Evolutionary conservation across 768 basidiomycete species (phyloP), one percentile per base, ranked within the genome.

Genomic region (Melanogaster broomeanus): DNA sequence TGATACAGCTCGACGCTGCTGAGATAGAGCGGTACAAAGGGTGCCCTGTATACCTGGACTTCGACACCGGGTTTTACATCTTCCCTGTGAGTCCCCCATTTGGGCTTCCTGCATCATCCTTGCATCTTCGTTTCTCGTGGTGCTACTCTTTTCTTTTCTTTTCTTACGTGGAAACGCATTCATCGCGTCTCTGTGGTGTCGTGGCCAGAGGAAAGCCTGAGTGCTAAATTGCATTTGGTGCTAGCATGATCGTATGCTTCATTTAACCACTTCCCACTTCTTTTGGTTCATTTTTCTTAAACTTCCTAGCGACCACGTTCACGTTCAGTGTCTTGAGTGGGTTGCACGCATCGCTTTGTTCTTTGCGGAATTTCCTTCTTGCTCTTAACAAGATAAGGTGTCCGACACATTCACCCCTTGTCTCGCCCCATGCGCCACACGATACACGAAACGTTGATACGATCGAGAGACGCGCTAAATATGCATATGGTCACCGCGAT

Each of bases 1-100:
- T 78, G 64, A 73, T 95, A 34, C 87, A 89, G 56, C 79, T 98
- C n/a, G 80, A 77, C 1, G 62, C 74, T 21, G 82, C 88, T 58
- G 92, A 95, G 64, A 84, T 77, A 0, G 74, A 77, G 8, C 52
- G 57, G 3, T 95, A 93, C 66, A 72, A 72, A 39, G 66, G 75
- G 6, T 77, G 77, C 50, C 87, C 88, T n/a, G 81, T 93, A 27
- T 73, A 90, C 31, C 64, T 95, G 53, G 81, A 94, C 67, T 86
- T 88, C 48, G 69, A 74, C 12, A 74, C 84, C 35, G 90, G 87
- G 3, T 89, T 89, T 63, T 96, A 96, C 70, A 65, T 85, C 30
- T 92, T 96, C 68, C 94, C 92, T 4, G 90, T 91, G 63, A 58
- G 82, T 61, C 42, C 27, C 47, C 21, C 24, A 42, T 37, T 34